Base-by-base conservation (phyloP, 2,329 filamentous ascomycete species). In the Aspergillus sojae region DNA sequence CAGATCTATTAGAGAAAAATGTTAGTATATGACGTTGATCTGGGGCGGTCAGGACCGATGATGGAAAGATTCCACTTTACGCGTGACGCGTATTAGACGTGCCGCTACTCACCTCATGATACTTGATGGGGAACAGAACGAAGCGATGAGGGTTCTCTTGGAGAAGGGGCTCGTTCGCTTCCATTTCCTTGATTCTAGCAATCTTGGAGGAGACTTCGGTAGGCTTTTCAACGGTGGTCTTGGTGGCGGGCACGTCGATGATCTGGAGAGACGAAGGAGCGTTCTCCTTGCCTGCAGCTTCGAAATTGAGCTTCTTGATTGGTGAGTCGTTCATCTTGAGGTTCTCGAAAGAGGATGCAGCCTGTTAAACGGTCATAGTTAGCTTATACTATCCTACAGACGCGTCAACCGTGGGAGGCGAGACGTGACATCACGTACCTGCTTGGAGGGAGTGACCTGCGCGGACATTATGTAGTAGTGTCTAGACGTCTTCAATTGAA, bases 61-160 rank as follows among this genome's bases (percentile, higher is more conserved):
- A 61, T 67, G 57, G 46, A 62, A 63, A 63, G 66, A 73, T 72
- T 63, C 73, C 85, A 90, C 85, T 91, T 85, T 85, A 92, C 90
- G 89, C 91, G 91, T 89, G 71, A 80, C 76, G 80, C 82, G 83
- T 82, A 72, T 70, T 70, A 79, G 79, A 80, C 80, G 82, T 82
- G 71, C 32, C 57, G 26, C 32, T 46, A 86, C 92, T 81, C 83
- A 97, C 94, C 90, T 98, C 94, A 76, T 98, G 94, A 83, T 98
- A 97, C 86, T 97, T 97, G 81, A 99, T 97, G 70, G 95, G 95
- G 83, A 99, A 99, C 67, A 99, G 87, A 64, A 99, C 95, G 76
- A 99, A 99, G 74, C 95, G 92, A 72, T 96, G 88, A 67, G 93
- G 91, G 83, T 99, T 99, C 83, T 98, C 95, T 78, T 93, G 91